Base-by-base conservation (phyloP, 345 rosid species). In the Populus pruinosa region DNA sequence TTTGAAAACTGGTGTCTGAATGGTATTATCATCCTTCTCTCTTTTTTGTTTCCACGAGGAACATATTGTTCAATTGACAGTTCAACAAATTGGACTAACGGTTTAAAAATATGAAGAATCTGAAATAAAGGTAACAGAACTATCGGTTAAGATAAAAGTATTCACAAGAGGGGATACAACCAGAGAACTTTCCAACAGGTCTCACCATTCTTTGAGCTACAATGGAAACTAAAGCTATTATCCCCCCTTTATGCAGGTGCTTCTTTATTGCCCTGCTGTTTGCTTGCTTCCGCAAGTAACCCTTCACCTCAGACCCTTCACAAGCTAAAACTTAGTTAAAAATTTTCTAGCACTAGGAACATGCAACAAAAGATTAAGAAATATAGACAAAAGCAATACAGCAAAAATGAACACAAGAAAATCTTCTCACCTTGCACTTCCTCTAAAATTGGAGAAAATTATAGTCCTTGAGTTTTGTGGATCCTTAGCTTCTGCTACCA, bases 191-290 rank as follows among this genome's bases (percentile, higher is more conserved):
- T 75, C 67, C 59, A 56, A 82, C 17, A 76, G 74, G 69, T 79
- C 92, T 86, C 83, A 93, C 98, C 99, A 95, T 91, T 84, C 97
- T 90, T 90, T 71, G 97, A 92, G 86, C 98, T 91, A n/a, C 91
- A 82, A 85, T 92, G 97, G 81, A 93, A 95, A 81, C 84, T 83
- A 79, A 95, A 92, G 90, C 98, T 95, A 80, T 80, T 79, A 84
- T 83, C 70, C 99, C 98, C 41, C 99, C 94, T 87, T 92, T 86
- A 55, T 79, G 86, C 99, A 95, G 87, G 75, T 87, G 96, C 74
- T 92, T 95, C 67, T 74, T 88, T 66, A 95, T 85, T 70, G 92
- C 72, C 79, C 85, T 88, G 77, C 94, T 80, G 71, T 71, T 90
- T 31, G 98, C 92, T 87, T 91, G 93, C 85, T 95, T 95, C 76